phyloP scores from a whole-genome alignment of 768 basidiomycete species.

The Boletus tylopilopsis region DNA sequence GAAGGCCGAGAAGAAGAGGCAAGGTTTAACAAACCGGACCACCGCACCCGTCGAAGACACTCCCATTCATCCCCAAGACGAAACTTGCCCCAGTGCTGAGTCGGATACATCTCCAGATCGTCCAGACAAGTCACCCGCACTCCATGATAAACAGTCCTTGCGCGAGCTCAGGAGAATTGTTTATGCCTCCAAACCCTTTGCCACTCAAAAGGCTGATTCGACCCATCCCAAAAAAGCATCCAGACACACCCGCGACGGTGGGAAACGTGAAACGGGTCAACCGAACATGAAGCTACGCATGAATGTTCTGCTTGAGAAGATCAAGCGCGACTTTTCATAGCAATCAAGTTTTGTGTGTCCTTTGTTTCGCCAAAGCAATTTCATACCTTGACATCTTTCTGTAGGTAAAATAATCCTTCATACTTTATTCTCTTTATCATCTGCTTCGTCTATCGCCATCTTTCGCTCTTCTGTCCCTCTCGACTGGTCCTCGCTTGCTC shows the following conservation, averaged over 20 bases:
- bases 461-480: conserved; percentile 25
- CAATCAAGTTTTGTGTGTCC: conserved; percentile 3
- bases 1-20: conserved; percentile 64
- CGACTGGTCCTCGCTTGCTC: conserved; percentile 36
- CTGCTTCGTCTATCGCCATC: conserved; percentile 38
- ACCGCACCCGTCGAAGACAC: background rate
- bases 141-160: conserved; percentile 32
- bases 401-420: conserved; percentile 20
- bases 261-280: conserved; percentile 40
- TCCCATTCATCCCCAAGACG: background rate
- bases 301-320: conserved; percentile 82
- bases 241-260: conserved; percentile 16
- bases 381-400: background rate
- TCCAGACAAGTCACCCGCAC: conserved; percentile 2
- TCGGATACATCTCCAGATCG: background rate
- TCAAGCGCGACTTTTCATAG: conserved; percentile 58
- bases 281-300: conserved; percentile 87
- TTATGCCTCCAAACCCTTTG: conserved; percentile 55
- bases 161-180: conserved; percentile 62
- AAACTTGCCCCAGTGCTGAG: background rate
- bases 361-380: background rate
- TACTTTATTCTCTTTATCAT: conserved; percentile 58
- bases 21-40: conserved; percentile 29
- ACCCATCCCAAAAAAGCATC: conserved; percentile 27
- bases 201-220: conserved; percentile 52